Evolutionary conservation across 202 grass and related monocot genomes (phyloP), one percentile per base, ranked within the genome.

Genomic region (Setaria viridis): DNA sequence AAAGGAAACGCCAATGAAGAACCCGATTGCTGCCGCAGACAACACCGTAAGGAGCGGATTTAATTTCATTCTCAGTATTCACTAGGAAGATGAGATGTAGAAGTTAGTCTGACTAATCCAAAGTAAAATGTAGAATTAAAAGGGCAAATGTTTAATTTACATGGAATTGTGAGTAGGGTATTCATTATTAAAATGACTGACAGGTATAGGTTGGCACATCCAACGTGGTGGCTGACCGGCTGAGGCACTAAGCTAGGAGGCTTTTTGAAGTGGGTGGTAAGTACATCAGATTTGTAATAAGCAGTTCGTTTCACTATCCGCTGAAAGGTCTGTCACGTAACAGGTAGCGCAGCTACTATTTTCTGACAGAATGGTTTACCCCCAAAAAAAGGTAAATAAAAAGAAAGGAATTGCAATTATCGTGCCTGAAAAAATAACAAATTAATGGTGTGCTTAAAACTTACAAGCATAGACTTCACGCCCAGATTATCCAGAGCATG

Each of bases 1-100:
- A 32, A 82, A 89, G 30, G 88, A 82, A 46, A 86, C n/a, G 65
- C 83, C 78, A 2, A 85, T 48, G 7, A 81, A 56, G 37, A 89
- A 82, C 0, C 55, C 88, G 0, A 89, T 82, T 12, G 20, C 55
- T 43, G 56, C 64, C 29, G 56, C 37, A 1, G 63, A 81, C 10
- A 90, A 32, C 0, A 29, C 66, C 30, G 7, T 47, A 32, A 78
- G 35, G 50, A 86, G 19, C 2, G 57, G 67, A 10, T 15, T 65
- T 49, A 6, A 4, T 82, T 72, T 78, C 79, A 86, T 90, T 30
- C 15, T 70, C 59, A 20, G 17, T 56, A 9, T 17, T n/a, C 53
- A 21, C 34, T 32, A 42, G 20, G 35, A 29, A 57, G 49, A 19
- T 69, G 20, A 68, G n/a, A 55, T 29, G 12, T 2, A 29, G 63